Conservation (phyloP, 2,329 filamentous ascomycete genomes). For the Aspergillus awamori region DNA sequence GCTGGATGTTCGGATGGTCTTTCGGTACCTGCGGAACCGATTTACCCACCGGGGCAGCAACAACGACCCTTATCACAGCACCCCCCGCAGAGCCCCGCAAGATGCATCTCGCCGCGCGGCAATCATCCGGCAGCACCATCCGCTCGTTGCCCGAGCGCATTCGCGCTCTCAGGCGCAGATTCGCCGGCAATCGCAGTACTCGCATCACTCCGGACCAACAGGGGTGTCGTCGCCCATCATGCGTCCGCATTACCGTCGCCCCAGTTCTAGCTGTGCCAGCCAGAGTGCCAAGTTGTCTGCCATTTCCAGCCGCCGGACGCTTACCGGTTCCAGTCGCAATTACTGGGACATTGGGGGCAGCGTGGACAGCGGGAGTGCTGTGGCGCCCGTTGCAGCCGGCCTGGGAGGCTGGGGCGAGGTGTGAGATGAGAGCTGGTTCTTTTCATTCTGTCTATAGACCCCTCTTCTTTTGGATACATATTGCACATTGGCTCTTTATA, state of each 20-base stretch:
- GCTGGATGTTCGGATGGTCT: conserved; percentile 87
- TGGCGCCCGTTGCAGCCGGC: conserved; percentile 68
- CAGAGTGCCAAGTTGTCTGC: conserved; percentile 79
- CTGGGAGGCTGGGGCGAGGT: conserved; percentile 77
- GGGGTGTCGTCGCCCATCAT: conserved; percentile 38
- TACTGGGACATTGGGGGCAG: conserved; percentile 92
- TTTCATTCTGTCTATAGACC: not conserved
- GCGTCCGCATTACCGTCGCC: conserved; percentile 50
- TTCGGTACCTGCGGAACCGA: conserved; percentile 78
- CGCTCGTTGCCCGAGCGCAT: conserved; percentile 68
- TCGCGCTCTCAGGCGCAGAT: conserved; percentile 53
- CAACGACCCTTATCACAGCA: conserved; percentile 36
- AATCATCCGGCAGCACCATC: conserved; percentile 85
- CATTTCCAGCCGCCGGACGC: conserved; percentile 63
- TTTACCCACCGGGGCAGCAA: conserved; percentile 60
- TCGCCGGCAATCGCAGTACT: conserved; percentile 54
- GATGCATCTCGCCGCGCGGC: conserved; percentile 76
- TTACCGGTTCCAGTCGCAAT: conserved; percentile 70
- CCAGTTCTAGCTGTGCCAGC: conserved; percentile 75
- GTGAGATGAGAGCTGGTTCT: conserved; percentile 5
- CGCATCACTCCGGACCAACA: conserved; percentile 28
- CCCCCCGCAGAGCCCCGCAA: conserved; percentile 52
- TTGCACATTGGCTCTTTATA: conserved; percentile 21
- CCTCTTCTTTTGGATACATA: not conserved
- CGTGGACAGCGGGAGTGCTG: conserved; percentile 73